Percentiles rank a stretch among this genome's conserved stretches.
These are phyloP conservation scores for Cryptosporidium baileyi DNA, from an alignment of 169 alveolate species.

Conservation along the genomic window DNA sequence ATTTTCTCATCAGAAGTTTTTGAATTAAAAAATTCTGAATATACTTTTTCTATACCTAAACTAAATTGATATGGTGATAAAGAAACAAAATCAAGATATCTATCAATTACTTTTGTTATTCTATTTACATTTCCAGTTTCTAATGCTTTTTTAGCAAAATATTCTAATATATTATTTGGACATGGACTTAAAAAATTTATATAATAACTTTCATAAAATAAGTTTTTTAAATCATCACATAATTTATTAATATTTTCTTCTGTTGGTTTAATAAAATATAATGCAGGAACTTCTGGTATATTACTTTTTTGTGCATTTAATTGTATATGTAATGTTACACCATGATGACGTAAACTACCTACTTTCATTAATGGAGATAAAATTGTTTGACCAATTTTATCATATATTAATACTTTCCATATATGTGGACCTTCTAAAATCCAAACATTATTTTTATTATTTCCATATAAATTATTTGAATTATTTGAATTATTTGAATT, in stretches of 20 bases:
- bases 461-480: neutral
- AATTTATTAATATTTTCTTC: constrained; percentile 74
- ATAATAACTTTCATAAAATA: constrained; percentile 79
- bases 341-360: constrained; percentile 84
- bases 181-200: constrained; percentile 83
- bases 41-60: constrained; percentile 80
- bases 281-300: constrained; percentile 87
- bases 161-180: constrained; percentile 75
- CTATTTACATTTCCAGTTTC: constrained; percentile 78
- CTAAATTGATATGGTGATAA: constrained; percentile 81
- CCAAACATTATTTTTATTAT: constrained; percentile 44
- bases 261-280: constrained; percentile 85
- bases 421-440: constrained; percentile 65
- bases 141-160: constrained; percentile 81
- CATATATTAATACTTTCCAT: constrained; percentile 85
- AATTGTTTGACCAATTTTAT: constrained; percentile 78
- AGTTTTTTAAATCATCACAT: constrained; percentile 68
- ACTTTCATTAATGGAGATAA: constrained; percentile 82
- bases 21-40: constrained; percentile 73
- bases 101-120: constrained; percentile 84
- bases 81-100: constrained; percentile 83
- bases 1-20: constrained; percentile 69
- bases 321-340: constrained; percentile 83
- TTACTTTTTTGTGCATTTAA: constrained; percentile 77
- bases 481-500: neutral